Evolutionary conservation across 2,329 filamentous ascomycete genomes (phyloP).

Genomic region (Endocalyx cinctus): DNA sequence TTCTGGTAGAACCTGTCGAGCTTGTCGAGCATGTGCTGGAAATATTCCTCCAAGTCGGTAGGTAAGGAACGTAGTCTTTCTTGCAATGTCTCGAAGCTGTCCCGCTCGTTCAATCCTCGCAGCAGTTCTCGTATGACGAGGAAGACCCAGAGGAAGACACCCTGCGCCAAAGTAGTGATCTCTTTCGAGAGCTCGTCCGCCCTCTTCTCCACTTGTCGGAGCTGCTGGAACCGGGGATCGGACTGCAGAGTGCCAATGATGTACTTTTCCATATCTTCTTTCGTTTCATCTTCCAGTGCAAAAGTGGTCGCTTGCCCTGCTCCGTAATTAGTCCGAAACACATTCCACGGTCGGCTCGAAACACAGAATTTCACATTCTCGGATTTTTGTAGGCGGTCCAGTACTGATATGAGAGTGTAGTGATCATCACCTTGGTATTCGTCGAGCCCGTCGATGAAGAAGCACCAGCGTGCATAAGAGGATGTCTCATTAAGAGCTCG

Average conservation of each 20-base stretch:
- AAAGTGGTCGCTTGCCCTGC: not conserved
- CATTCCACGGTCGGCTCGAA: not conserved
- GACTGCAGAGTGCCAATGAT: not conserved
- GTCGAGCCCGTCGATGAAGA: slow-evolving; percentile 9
- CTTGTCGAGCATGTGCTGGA: slow-evolving; percentile 8
- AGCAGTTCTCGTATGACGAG: slow-evolving; percentile 19
- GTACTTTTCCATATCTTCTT: not conserved
- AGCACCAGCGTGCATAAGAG: not conserved
- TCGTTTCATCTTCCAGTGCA: not conserved
- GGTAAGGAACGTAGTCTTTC: slow-evolving; percentile 10
- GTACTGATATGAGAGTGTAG: not conserved
- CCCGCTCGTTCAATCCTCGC: slow-evolving; percentile 12
- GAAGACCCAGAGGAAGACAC: slow-evolving; percentile 27
- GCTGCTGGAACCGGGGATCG: not conserved
- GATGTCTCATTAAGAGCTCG: not conserved
- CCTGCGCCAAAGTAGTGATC: slow-evolving; percentile 3
- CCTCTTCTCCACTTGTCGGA: too few relatives aligned
- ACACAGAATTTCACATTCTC: not conserved
- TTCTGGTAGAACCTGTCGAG: slow-evolving; percentile 3
- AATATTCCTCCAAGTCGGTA: slow-evolving; percentile 8
- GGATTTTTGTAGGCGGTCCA: not conserved
- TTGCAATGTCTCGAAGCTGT: slow-evolving; percentile 4
- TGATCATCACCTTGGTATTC: slow-evolving; percentile 2
- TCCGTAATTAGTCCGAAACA: not conserved
- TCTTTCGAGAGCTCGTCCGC: not conserved